Evolutionary conservation across 2,329 filamentous ascomycete genomes (phyloP), one percentile per base, ranked within the genome.

Genomic region (Aureobasidium musti): DNA sequence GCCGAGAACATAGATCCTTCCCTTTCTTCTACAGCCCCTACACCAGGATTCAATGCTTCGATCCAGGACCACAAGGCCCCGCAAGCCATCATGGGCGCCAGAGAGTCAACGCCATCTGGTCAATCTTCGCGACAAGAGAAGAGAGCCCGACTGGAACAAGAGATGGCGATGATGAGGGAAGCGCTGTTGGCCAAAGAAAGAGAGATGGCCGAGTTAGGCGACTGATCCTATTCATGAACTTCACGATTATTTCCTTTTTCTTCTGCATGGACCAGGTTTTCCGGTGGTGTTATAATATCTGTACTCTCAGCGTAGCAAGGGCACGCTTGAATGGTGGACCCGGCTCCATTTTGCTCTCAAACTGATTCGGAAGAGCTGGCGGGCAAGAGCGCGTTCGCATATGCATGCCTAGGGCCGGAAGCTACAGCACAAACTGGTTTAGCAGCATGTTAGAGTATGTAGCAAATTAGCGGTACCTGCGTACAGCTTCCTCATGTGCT

Each of bases 81-180:
- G 61, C 66, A 30, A 56, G 71, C 8, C 76, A 80, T 35, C 13
- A 37, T n/a, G 82, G 80, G 66, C 74, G 71, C 64, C 68, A 70
- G 35, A 65, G 69, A 45, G 70, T 73, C 56, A 19, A 72, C 71
- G 21, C 52, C 76, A 73, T 5, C 19, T 2, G 63, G 75, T 75
- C 47, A 75, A 76, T 11, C 78, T 71, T 35, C 78, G 76, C n/a
- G 84, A 85, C 35, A 80, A 17, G 74, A 80, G 8, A 88, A 85
- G 71, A 82, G 89, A 57, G 85, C 85, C 10, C 84, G 87, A 56
- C 79, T 96, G 57, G 84, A 89, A 74, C 82, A 87, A 28, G 91
- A 96, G 75, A 87, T 90, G 0, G 90, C 93, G 73, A 82, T 83
- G 63, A 95, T 95, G 87, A 84, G 90, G 43, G 86, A 89, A 75